Evolutionary conservation across 768 basidiomycete species (phyloP), one percentile per base, ranked within the genome.

Genomic region (Pleurotus citrinopileatus): DNA sequence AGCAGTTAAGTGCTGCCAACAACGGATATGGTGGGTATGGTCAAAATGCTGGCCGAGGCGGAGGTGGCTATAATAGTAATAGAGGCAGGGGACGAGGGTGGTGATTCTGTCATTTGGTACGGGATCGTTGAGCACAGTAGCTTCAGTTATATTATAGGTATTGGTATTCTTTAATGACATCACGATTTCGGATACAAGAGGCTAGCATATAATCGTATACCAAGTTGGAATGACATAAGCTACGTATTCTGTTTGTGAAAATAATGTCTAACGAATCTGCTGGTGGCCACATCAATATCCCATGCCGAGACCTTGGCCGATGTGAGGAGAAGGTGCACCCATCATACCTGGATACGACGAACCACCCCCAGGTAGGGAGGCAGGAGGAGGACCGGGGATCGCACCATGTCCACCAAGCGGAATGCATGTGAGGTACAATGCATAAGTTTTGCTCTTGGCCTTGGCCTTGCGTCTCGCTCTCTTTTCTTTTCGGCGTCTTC

Each of bases 401-500:
- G 55, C 62, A 27, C 25, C 50, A n/a, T 63, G 55, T 20, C 63
- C 60, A 1, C 54, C 59, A 27, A 69, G 65, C 4, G 70, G 59
- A 19, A 83, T 57, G 62, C 77, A 88, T 8, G 73, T 75, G 48
- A 91, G 60, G 63, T 84, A 90, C 32, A 91, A 66, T 2, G 80
- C 61, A 63, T 88, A 91, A 52, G 74, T 77, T 67, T 77, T 85
- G 59, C 83, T 83, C 36, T 75, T 77, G 55, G 81, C 81, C 63
- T 75, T 83, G 37, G 78, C 80, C 65, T 78, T 82, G 61, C 71
- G 77, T 62, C 77, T 78, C 43, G 76, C 70, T 63, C 81, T 86
- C 76, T 78, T 87, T 64, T 89, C 86, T 70, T 75, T 84, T 59
- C 75, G 75, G 57, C 78, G 79, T 59, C 77, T 75, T 68, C 74